Evolutionary conservation across 129 eudicot genomes (phyloP).

Genomic region (Pseudognaphalium luteoalbum): DNA sequence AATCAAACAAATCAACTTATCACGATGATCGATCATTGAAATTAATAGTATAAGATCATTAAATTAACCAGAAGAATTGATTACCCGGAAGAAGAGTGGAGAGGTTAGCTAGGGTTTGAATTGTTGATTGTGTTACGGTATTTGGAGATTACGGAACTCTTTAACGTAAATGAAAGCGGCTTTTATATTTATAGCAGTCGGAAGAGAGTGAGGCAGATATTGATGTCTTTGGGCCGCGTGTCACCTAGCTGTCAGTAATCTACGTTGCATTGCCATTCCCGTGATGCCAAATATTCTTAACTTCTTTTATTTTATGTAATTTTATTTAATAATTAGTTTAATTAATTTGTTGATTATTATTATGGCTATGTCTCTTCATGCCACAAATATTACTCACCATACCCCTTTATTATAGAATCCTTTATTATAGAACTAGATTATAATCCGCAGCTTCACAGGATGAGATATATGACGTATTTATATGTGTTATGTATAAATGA

Average conservation of each 20-base stretch:
- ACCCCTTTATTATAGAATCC: no score
- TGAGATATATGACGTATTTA: no score
- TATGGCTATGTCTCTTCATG: no score
- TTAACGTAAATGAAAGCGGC: not conserved
- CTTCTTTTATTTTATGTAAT: not conserved
- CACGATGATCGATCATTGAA: conserved; percentile 6
- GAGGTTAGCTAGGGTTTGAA: conserved; percentile 23
- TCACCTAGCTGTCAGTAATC: conserved; percentile 34
- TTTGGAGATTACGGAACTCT: conserved; percentile 15
- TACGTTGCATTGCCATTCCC: conserved; percentile 11
- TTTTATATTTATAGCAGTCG: conserved; percentile 18
- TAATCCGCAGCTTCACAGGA: no score
- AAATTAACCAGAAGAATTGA: not conserved
- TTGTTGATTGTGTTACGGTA: conserved; percentile 6
- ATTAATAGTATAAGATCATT: not conserved
- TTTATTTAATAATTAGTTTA: no score
- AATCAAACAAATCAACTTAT: conserved; percentile 11
- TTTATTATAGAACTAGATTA: no score
- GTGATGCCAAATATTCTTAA: not conserved
- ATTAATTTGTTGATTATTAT: no score
- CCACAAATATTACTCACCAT: no score
- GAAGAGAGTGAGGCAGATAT: not conserved
- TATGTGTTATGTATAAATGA: no score
- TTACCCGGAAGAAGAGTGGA: conserved; percentile 13
- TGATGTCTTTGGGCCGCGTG: conserved; percentile 23